A percentile compares a stretch with the other conserved stretches of the same genome.
These are phyloP conservation scores for Cryptococcus sp. DNA, from an alignment of 1,284 basidiomycete species.

Conservation along the genomic window DNA sequence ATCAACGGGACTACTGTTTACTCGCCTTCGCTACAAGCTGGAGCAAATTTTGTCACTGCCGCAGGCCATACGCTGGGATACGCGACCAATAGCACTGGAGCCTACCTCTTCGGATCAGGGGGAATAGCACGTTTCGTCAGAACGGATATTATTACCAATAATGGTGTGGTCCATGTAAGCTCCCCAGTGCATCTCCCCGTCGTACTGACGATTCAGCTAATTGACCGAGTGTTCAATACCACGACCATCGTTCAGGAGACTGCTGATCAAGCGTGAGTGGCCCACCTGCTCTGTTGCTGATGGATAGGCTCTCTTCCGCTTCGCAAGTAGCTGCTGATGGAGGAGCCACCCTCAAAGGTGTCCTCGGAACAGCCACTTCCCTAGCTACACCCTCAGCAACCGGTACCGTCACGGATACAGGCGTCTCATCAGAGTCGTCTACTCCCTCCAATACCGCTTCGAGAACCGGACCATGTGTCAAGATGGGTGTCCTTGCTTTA, in stretches of 20 bases:
- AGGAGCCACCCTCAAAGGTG: constrained; percentile 5
- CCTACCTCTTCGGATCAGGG: constrained; percentile 35
- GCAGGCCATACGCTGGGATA: constrained; percentile 41
- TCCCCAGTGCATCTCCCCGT: background rate
- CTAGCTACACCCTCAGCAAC: constrained; percentile 1
- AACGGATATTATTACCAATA: constrained; percentile 28
- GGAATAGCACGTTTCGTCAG: constrained; percentile 24
- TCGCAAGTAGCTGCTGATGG: constrained; percentile 4
- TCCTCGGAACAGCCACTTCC: constrained; percentile 3
- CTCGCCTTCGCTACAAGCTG: constrained; percentile 26
- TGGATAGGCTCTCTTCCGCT: background rate
- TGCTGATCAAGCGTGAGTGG: constrained; percentile 13
- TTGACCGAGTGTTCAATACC: constrained; percentile 13
- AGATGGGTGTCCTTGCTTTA: constrained; percentile 2
- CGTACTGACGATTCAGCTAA: constrained; percentile 9
- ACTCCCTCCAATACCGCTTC: background rate
- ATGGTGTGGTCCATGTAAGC: constrained; percentile 29
- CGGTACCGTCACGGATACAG: background rate
- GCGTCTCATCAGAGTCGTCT: too few relatives aligned
- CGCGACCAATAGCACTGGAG: constrained; percentile 28
- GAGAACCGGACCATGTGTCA: background rate
- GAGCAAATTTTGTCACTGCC: constrained; percentile 34
- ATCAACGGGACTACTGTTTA: constrained; percentile 39
- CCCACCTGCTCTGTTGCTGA: background rate
- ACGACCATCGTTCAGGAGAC: constrained; percentile 5